Percentiles rank a stretch among this genome's conserved stretches.
Conservation (phyloP, 129 eudicot genomes). For the Chrysanthemum lavandulifolium region DNA sequence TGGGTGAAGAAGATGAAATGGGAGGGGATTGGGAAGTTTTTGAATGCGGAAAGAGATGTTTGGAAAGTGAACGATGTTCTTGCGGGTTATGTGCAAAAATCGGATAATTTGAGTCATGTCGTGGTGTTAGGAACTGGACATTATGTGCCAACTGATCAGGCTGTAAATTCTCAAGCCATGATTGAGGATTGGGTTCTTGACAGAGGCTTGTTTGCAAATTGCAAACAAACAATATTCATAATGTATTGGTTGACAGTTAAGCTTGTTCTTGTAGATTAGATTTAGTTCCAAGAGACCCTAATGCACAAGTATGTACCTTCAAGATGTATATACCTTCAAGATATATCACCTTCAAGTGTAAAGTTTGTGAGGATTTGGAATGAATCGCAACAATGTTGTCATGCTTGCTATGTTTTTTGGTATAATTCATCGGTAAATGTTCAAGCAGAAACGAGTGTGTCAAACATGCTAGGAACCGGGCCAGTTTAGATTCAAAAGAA, state of each 20-base stretch:
- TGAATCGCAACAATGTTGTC: too few species aligned
- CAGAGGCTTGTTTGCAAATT: constrained; percentile 55
- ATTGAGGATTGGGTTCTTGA: constrained; percentile 85
- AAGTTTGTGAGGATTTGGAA: too few species aligned
- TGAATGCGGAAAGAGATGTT: constrained; percentile 61
- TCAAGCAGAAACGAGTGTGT: too few species aligned
- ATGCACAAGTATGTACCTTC: too few species aligned
- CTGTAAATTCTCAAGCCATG: constrained; percentile 76
- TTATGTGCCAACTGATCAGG: constrained; percentile 92
- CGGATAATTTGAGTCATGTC: constrained; percentile 16
- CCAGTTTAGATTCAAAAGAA: too few species aligned
- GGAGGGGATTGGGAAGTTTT: constrained; percentile 58
- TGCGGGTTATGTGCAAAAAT: constrained; percentile 52
- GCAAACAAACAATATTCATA: constrained; percentile 8
- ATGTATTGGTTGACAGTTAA: neutral
- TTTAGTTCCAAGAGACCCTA: too few species aligned
- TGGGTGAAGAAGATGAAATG: constrained; percentile 79
- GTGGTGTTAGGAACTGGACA: constrained; percentile 69
- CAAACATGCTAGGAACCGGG: too few species aligned
- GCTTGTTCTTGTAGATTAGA: too few species aligned
- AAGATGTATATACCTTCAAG: too few species aligned
- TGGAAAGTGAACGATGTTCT: constrained; percentile 66
- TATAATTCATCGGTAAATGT: too few species aligned
- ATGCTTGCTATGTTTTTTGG: too few species aligned
- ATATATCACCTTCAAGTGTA: too few species aligned